Evolutionary conservation across 2,329 filamentous ascomycete species (phyloP).

Genomic region (Ophiostoma pallidulum): DNA sequence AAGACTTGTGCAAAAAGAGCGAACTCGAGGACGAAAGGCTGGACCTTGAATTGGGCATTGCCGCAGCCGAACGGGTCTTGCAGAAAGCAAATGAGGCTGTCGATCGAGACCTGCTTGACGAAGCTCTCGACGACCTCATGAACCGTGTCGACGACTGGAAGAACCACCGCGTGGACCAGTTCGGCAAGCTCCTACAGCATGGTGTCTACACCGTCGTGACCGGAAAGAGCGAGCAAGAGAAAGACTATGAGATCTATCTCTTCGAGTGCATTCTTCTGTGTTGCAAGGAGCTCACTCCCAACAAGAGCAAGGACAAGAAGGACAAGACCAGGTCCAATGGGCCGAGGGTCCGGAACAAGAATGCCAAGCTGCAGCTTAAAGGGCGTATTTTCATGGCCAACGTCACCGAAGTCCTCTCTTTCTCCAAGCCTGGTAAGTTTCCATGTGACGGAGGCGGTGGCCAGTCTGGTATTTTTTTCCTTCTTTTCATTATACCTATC

Average conservation of each 20-base stretch:
- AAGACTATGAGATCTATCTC: slow-evolving; percentile 97
- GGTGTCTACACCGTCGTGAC: slow-evolving; percentile 90
- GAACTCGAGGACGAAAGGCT: slow-evolving; percentile 60
- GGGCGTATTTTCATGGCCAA: slow-evolving; percentile 99
- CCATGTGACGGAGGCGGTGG: too few species aligned
- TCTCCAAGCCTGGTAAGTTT: slow-evolving; percentile 80
- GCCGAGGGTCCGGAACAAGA: slow-evolving; percentile 53
- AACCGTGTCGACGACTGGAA: slow-evolving; percentile 94
- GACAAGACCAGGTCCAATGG: slow-evolving; percentile 48
- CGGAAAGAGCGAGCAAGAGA: slow-evolving; percentile 78
- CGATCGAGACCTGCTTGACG: slow-evolving; percentile 73
- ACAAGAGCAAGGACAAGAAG: slow-evolving; percentile 72
- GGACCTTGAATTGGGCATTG: slow-evolving; percentile 68
- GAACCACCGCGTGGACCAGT: slow-evolving; percentile 79
- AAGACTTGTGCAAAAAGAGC: slow-evolving; percentile 79
- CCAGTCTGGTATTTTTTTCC: not conserved
- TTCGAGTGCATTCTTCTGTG: slow-evolving; percentile 93
- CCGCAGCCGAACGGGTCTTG: slow-evolving; percentile 72
- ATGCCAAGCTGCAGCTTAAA: slow-evolving; percentile 84
- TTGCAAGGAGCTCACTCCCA: slow-evolving; percentile 87
- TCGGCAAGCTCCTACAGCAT: slow-evolving; percentile 78
- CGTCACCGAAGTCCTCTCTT: slow-evolving; percentile 84
- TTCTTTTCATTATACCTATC: not conserved
- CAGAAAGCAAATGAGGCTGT: slow-evolving; percentile 85
- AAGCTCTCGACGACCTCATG: slow-evolving; percentile 75